Percentiles rank a stretch among this genome's conserved stretches.
Evolutionary conservation across 148 eudicot genomes (phyloP).

Genomic region (Simmondsia chinensis): DNA sequence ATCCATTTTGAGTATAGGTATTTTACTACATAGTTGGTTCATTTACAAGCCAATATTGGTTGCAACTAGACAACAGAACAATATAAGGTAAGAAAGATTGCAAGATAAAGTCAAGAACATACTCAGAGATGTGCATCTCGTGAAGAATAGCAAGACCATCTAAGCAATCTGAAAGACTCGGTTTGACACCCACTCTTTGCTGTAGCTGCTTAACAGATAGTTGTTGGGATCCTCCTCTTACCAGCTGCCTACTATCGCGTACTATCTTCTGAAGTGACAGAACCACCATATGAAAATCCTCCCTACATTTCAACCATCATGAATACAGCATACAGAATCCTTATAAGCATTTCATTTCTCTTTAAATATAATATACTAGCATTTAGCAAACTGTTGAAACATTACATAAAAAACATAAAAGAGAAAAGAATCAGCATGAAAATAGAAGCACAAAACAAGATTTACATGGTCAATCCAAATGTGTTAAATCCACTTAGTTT

Average conservation of each 20-base stretch:
- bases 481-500: too few species aligned
- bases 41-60: too few species aligned
- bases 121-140: conserved; percentile 87
- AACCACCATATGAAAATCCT: conserved; percentile 44
- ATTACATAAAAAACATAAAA: not conserved
- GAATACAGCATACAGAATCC: not conserved
- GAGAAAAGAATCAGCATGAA: not conserved
- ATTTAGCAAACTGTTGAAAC: too few species aligned
- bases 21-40: too few species aligned
- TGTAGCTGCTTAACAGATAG: conserved; percentile 38
- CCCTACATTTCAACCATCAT: conserved; percentile 28
- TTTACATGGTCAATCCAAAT: not conserved
- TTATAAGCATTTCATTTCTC: not conserved
- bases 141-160: conserved; percentile 59
- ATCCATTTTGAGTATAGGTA: too few species aligned
- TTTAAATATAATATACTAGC: not conserved
- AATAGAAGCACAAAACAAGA: not conserved
- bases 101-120: conserved; percentile 14
- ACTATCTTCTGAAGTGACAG: conserved; percentile 50
- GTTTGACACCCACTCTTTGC: conserved; percentile 66
- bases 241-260: conserved; percentile 64
- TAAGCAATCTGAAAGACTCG: conserved; percentile 72
- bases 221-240: conserved; percentile 43
- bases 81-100: not conserved
- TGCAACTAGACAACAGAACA: too few species aligned